Evolutionary conservation across 768 basidiomycete genomes (phyloP).

Genomic region (Cystobasidium tubakii): DNA sequence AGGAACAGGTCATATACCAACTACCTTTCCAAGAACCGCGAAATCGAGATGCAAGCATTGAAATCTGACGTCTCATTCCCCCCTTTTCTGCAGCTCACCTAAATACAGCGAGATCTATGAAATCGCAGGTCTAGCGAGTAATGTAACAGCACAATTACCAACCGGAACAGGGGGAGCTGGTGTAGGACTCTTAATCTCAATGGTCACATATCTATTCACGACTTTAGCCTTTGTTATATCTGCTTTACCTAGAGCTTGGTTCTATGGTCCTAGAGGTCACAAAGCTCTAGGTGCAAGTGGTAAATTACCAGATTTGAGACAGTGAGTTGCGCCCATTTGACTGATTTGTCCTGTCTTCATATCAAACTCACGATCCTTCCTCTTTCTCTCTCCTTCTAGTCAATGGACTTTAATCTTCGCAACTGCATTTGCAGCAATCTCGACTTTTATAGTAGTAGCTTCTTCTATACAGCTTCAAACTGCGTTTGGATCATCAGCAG

Average conservation of each 20-base stretch:
- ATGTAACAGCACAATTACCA: constrained; percentile 28
- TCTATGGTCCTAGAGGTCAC: neutral
- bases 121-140: neutral
- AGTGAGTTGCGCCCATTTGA: neutral
- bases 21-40: no score
- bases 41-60: no score
- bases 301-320: constrained; percentile 3
- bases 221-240: neutral
- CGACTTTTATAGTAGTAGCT: neutral
- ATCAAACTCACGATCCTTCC: no score
- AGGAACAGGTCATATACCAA: no score
- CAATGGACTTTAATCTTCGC: neutral
- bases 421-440: neutral
- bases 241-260: neutral
- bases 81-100: neutral
- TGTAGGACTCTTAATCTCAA: constrained; percentile 10
- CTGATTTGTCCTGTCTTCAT: no score
- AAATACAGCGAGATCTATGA: constrained; percentile 8
- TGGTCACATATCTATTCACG: neutral
- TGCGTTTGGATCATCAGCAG: constrained; percentile 26
- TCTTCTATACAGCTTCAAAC: constrained; percentile 13
- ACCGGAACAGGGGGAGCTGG: constrained; percentile 20
- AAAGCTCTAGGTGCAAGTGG: neutral
- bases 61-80: no score
- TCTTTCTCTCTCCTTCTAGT: neutral